phyloP scores from a whole-genome alignment of 2,329 filamentous ascomycete genomes.

The Microsporum audouinii region DNA sequence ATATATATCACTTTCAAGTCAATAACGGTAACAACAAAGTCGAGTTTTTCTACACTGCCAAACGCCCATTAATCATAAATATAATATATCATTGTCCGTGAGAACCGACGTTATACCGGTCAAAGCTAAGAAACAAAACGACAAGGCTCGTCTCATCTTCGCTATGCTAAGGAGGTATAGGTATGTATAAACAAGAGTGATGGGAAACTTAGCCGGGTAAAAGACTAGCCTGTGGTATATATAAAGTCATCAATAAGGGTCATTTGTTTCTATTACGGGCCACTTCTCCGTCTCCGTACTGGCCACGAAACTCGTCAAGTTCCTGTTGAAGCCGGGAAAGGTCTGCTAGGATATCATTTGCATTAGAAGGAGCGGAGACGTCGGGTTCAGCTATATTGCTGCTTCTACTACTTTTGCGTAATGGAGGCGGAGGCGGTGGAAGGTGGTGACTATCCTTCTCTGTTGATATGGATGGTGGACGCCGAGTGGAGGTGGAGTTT shows the following conservation, averaged over 20 bases:
- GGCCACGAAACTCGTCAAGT: conserved; percentile 49
- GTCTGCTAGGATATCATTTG: conserved; percentile 58
- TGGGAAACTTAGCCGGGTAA: neutral
- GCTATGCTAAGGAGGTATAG: neutral
- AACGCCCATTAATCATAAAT: neutral
- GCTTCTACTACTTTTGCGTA: neutral
- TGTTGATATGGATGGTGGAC: neutral
- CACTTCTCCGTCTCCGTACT: conserved; percentile 17
- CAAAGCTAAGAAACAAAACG: neutral
- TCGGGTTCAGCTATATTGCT: neutral
- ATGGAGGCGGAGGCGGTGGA: neutral
- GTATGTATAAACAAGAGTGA: neutral
- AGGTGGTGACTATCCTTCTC: neutral
- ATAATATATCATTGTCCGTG: neutral
- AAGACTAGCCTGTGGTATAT: neutral
- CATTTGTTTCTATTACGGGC: neutral
- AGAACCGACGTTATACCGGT: neutral
- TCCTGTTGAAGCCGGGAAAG: conserved; percentile 61
- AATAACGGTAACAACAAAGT: neutral
- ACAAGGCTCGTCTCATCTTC: neutral
- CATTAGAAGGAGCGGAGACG: conserved; percentile 29
- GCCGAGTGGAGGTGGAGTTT: neutral
- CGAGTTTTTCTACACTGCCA: neutral
- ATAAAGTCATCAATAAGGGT: neutral
- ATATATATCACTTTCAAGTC: neutral